phyloP scores from a whole-genome alignment of 345 rosid genomes.

The Salix suchowensis region DNA sequence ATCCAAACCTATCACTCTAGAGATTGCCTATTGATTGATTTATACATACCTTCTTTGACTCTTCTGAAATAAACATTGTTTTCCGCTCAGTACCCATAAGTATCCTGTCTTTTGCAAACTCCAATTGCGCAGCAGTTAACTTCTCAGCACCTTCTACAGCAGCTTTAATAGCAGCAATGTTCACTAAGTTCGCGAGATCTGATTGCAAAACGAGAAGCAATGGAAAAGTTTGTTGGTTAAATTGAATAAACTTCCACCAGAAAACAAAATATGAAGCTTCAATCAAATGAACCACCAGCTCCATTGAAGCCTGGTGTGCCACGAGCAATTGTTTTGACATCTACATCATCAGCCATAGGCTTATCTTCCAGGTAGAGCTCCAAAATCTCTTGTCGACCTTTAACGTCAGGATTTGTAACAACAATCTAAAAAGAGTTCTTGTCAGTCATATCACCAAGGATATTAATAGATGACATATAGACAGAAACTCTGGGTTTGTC shows the following conservation, averaged over 20 bases:
- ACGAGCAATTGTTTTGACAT: constrained; percentile 87
- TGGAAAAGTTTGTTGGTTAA: background rate
- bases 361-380: constrained; percentile 92
- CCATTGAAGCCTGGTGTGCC: constrained; percentile 99
- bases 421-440: constrained; percentile 55
- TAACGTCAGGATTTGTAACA: constrained; percentile 89
- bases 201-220: constrained; percentile 14
- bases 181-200: constrained; percentile 97
- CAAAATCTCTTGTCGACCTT: constrained; percentile 95
- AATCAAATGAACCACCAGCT: constrained; percentile 53
- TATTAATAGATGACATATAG: background rate
- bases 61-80: constrained; percentile 94
- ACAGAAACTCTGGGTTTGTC: background rate
- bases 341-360: constrained; percentile 81
- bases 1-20: background rate
- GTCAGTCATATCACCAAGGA: constrained; percentile 26
- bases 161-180: constrained; percentile 97
- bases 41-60: constrained; percentile 78
- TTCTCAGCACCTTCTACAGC: constrained; percentile 95
- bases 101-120: constrained; percentile 91
- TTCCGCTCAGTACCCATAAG: constrained; percentile 96
- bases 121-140: constrained; percentile 65
- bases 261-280: background rate
- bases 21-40: background rate
- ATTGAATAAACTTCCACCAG: background rate